A percentile compares a stretch with the other conserved stretches of the same genome.
Evolutionary conservation across 345 rosid species (phyloP).

Genomic region (Dipteronia sinensis): DNA sequence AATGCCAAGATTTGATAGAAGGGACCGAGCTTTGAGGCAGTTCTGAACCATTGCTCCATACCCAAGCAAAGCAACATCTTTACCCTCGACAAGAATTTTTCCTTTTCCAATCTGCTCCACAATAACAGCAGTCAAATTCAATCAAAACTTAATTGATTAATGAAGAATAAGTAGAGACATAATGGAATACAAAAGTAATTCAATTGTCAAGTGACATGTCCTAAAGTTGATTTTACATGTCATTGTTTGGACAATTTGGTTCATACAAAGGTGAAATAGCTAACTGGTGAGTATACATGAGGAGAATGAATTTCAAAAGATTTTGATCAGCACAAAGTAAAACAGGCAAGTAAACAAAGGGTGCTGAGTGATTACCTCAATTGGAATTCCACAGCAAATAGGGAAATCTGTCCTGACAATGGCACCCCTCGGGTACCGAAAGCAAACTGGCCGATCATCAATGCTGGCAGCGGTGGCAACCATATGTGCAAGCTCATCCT

Average conservation of each 20-base stretch:
- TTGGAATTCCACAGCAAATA: conserved; percentile 53
- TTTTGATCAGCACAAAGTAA: conserved; percentile 3
- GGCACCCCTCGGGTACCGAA: conserved; percentile 87
- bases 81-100: conserved; percentile 70
- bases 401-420: conserved; percentile 51
- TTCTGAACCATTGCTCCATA: conserved; percentile 95
- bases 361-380: conserved; percentile 54
- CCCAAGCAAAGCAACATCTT: conserved; percentile 87
- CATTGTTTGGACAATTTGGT: background rate
- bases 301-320: background rate
- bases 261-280: background rate
- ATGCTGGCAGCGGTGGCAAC: conserved; percentile 77
- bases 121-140: conserved; percentile 19
- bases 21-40: conserved; percentile 79
- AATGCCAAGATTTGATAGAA: conserved; percentile 78
- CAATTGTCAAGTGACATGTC: background rate
- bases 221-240: background rate
- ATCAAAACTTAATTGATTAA: background rate
- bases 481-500: conserved; percentile 86
- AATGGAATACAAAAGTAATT: background rate
- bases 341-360: conserved; percentile 3
- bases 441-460: conserved; percentile 82
- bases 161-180: background rate
- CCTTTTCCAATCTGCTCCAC: conserved; percentile 82
- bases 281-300: background rate